These are phyloP conservation scores for Miscanthus lutarioriparius DNA, from an alignment of 176 grass and related monocot species.

Conservation along the genomic window DNA sequence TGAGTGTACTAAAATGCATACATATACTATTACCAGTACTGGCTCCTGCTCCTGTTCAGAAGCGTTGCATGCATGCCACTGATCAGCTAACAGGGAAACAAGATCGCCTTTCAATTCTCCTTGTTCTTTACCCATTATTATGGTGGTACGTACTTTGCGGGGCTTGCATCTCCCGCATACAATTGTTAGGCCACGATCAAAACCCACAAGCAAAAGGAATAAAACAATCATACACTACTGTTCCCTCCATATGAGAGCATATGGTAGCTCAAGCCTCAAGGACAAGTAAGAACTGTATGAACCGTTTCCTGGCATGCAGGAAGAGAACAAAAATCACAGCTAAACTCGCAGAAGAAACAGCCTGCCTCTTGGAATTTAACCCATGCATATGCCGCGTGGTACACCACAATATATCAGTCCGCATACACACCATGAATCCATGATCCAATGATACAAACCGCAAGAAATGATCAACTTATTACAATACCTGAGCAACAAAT, in stretches of 20 bases:
- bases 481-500: slow-evolving; percentile 14
- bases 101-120: not conserved
- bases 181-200: not conserved
- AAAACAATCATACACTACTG: slow-evolving; percentile 22
- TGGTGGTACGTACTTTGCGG: not conserved
- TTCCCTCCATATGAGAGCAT: slow-evolving; percentile 22
- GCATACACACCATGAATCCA: not conserved
- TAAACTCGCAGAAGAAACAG: slow-evolving; percentile 40
- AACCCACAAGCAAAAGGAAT: slow-evolving; percentile 37
- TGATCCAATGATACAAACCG: slow-evolving; percentile 12
- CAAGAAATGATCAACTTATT: slow-evolving; percentile 20
- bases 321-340: slow-evolving; percentile 40
- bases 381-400: not conserved
- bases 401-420: slow-evolving; percentile 11
- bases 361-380: slow-evolving; percentile 33
- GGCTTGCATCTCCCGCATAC: not conserved
- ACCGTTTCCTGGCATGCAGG: slow-evolving; percentile 17
- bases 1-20: not conserved
- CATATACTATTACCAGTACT: not conserved
- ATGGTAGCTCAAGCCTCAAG: slow-evolving; percentile 21
- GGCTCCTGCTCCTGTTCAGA: not conserved
- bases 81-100: not conserved
- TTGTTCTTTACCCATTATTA: slow-evolving; percentile 9
- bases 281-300: slow-evolving; percentile 28
- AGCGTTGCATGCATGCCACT: not conserved